Evolutionary conservation across 352 stramenopile species (phyloP), one percentile per base, ranked within the genome.

Genomic region (Pythium apleroticum): DNA sequence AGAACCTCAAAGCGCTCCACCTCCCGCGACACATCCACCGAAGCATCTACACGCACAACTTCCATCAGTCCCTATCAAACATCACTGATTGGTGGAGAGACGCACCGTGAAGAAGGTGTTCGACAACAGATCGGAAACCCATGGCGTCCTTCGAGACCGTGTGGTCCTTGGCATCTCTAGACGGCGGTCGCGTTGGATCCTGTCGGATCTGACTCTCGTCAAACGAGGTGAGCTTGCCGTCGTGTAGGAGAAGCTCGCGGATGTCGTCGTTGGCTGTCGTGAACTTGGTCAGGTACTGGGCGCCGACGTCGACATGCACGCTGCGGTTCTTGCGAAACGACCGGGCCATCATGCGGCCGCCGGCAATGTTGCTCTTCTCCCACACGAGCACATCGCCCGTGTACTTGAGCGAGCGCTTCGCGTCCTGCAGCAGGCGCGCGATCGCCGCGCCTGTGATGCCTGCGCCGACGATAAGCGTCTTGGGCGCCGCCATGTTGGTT

Each of bases 301-400:
- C 81, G 15, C 84, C 84, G 43, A 92, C 74, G 57, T 90, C 81
- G 35, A 88, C 84, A 28, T 90, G 73, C 24, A 86, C 75, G 0
- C 22, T 39, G 19, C 80, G 78, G 31, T 89, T 80, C 57, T 82
- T 85, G 22, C 57, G 71, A 56, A 92, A 90, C 28, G 81, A 73
- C 50, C 82, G 73, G 50, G 80, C 80, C 81, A 92, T 90, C 56
- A 80, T 84, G 35, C 84, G 78, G 4, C 84, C 81, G 22, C 81
- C 81, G 0, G 73, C 59, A 61, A 90, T 88, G 52, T 72, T 92
- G 62, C 85, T 89, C 57, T 87, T 81, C 48, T 92, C 84, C 84
- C 84, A 92, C 12, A 90, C 68, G 20, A 84, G 48, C 48, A 89
- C 69, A 11, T 88, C 70, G 0, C 54, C 52, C 0, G 52, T 53